Conservation (phyloP, 352 stramenopile species). For the Pythium grandisporangium region DNA sequence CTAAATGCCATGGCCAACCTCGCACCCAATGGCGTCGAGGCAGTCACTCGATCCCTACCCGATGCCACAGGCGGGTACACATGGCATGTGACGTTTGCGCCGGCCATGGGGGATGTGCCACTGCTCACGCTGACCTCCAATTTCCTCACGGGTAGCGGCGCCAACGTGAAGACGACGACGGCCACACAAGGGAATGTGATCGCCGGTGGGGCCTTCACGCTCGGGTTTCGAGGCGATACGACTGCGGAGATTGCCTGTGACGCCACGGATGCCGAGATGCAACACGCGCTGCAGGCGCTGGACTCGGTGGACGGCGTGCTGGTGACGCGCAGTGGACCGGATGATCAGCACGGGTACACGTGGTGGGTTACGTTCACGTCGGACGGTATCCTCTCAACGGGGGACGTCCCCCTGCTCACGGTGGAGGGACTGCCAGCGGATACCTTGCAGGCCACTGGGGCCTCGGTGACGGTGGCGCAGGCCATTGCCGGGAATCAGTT, state of each 20-base stretch:
- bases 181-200: conserved; percentile 56
- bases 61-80: conserved; percentile 86
- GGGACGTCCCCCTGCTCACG: conserved; percentile 46
- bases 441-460: conserved; percentile 24
- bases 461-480: conserved; percentile 23
- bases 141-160: conserved; percentile 60
- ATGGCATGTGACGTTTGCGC: conserved; percentile 87
- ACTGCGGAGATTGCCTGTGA: conserved; percentile 83
- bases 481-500: conserved; percentile 53
- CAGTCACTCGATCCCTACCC: conserved; percentile 41
- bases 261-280: conserved; percentile 57
- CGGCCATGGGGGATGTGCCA: conserved; percentile 52
- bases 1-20: conserved; percentile 80
- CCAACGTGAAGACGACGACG: conserved; percentile 62
- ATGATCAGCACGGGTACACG: conserved; percentile 51
- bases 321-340: conserved; percentile 39
- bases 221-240: conserved; percentile 84
- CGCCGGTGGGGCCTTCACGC: conserved; percentile 83
- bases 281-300: conserved; percentile 47
- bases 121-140: conserved; percentile 49
- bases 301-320: conserved; percentile 48
- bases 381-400: conserved; percentile 30
- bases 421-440: conserved; percentile 28
- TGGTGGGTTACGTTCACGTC: conserved; percentile 80
- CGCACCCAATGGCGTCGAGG: conserved; percentile 34